Base-by-base conservation (phyloP, 2,329 filamentous ascomycete genomes). In the Penicillium digitatum region DNA sequence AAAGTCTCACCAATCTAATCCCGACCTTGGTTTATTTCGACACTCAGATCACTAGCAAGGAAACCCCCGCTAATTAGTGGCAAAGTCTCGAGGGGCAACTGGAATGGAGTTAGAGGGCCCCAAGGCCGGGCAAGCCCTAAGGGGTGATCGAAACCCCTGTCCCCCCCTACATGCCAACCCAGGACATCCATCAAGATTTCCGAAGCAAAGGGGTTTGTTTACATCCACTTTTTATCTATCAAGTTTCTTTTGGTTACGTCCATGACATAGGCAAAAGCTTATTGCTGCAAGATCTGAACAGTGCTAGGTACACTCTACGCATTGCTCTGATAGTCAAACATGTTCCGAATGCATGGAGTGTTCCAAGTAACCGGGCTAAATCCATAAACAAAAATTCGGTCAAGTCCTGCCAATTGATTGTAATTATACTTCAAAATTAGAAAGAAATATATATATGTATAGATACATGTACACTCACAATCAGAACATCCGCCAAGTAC, bases 401-500 rank as follows among this genome's bases (percentile, higher is more conserved):
- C 3, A 27, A 16, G 5, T 31, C 12, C 14, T 27, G n/a, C 24
- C 3, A 3, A 22, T 20, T 12, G 12, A 16, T 16, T 27, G 1
- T 14, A 26, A 38, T 11, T 32, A 3, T n/a, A n/a, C n/a, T n/a
- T n/a, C n/a, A n/a, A n/a, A n/a, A n/a, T n/a, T n/a, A n/a, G n/a
- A n/a, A n/a, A n/a, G n/a, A n/a, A n/a, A n/a, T n/a, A n/a, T 32
- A 24, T 24, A 29, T 14, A 9, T 22, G 6, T 5, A 1, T 16
- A 7, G 3, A 3, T 14, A 29, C 3, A 26, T 16, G 35, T 53
- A 40, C n/a, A 26, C 29, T 53, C 20, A 48, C 8, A 37, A 48
- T 48, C 64, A 57, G 49, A 74, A 74, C 71, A 74, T 74, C 6
- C 53, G 54, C 7, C 57, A 40, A 44, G 72, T 75, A 49, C 76